phyloP scores from a whole-genome alignment of 495 filamentous ascomycete species.

The Penicillium coffeae region DNA sequence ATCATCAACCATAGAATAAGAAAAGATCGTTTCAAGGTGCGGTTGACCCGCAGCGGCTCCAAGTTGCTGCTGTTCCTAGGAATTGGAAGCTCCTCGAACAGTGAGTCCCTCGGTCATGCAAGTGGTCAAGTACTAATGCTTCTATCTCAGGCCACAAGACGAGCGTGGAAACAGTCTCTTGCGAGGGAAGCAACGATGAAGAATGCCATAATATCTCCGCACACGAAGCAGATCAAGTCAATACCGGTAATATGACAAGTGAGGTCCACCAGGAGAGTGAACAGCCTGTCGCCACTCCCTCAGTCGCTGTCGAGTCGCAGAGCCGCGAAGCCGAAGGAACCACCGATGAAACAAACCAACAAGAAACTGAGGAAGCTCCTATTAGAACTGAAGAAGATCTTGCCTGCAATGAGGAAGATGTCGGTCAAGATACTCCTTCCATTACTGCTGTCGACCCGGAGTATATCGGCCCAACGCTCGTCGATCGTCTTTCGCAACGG shows the following conservation, averaged over 20 bases:
- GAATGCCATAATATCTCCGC: background rate
- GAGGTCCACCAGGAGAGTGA: conserved; percentile 4
- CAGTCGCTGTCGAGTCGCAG: background rate
- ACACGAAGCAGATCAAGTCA: background rate
- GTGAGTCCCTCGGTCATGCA: conserved; percentile 2
- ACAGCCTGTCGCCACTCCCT: conserved; percentile 4
- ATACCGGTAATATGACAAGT: background rate
- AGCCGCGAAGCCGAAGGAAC: background rate
- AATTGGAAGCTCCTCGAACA: conserved; percentile 16
- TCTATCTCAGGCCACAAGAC: conserved; percentile 17
- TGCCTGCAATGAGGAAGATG: background rate
- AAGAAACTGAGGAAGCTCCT: background rate
- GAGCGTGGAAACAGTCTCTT: conserved; percentile 11
- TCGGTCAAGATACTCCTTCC: background rate
- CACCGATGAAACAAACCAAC: too few species aligned
- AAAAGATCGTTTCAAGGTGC: conserved; percentile 12
- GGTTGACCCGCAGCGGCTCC: conserved; percentile 23
- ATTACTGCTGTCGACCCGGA: conserved; percentile 5
- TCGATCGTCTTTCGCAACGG: conserved; percentile 45
- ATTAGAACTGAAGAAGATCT: background rate
- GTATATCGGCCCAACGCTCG: conserved; percentile 25
- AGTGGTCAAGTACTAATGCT: background rate
- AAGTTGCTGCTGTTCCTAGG: conserved; percentile 23
- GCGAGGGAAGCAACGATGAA: background rate
- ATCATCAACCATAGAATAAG: background rate